A percentile compares a stretch with the other conserved stretches of the same genome.
Evolutionary conservation across 2,329 filamentous ascomycete species (phyloP).

Genomic region (Venturia effusa): DNA sequence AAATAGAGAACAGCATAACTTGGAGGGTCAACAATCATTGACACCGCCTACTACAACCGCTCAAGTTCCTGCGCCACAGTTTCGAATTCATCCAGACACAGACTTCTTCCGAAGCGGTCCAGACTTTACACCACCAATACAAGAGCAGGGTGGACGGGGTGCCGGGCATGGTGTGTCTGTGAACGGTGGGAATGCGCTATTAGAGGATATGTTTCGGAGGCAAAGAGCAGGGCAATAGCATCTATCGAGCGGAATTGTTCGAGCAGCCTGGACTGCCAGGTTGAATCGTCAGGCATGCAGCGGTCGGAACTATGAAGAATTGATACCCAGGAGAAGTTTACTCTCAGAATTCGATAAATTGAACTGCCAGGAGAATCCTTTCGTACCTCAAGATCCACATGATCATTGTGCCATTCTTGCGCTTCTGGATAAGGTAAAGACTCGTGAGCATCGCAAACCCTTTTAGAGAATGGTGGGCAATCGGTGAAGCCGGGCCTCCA

Average conservation of each 20-base stretch:
- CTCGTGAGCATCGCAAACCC: no score
- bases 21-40: not conserved
- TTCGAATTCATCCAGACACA: constrained; percentile 15
- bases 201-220: constrained; percentile 1
- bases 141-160: not conserved
- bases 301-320: not conserved
- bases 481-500: no score
- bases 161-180: not conserved
- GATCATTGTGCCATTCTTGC: no score
- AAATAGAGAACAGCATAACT: no score
- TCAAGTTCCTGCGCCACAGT: not conserved
- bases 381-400: no score
- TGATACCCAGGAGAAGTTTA: not conserved
- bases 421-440: no score
- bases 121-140: not conserved
- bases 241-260: not conserved
- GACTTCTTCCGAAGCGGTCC: constrained; percentile 17
- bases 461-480: not conserved
- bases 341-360: not conserved
- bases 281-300: not conserved
- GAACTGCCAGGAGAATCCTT: no score
- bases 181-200: constrained; percentile 1
- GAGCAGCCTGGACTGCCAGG: not conserved
- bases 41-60: not conserved
- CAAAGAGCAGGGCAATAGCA: constrained; percentile 1